Evolutionary conservation across 441 rosid genomes (phyloP), one percentile per base, ranked within the genome.

Genomic region (Eutrema salsugineum): DNA sequence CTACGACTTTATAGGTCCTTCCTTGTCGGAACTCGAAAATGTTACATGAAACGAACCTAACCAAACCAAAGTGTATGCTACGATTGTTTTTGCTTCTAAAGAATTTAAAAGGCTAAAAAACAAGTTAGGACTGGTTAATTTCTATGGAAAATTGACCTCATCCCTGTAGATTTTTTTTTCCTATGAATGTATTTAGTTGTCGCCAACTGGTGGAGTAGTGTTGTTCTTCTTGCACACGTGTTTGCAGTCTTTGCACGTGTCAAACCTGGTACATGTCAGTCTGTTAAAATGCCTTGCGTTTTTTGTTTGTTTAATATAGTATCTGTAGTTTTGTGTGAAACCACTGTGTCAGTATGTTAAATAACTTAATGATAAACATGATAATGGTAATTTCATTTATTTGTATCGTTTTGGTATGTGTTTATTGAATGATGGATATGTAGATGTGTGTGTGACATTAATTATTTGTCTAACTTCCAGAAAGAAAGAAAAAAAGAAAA

Each of bases 201-300:
- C 11, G 22, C 42, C 54, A 67, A 56, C 9, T 66, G 24, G 36
- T 58, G 68, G 63, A 60, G 63, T 44, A 24, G 1, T 17, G 11
- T 17, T 54, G 22, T 22, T 2, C 19, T 32, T n/a, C 11, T 12
- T 66, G 17, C 75, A 69, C 71, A 63, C 71, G 79, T 69, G 75
- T 76, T 57, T 55, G 48, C 79, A 76, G 66, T 56, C 65, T 20
- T 33, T 69, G 71, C 79, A 76, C 79, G 75, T 65, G 79, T 76
- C 79, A 56, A 70, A 54, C 74, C 78, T 68, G 78, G 68, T 68
- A 73, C 78, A 68, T 75, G 70, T 68, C 78, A 68, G 74, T 68
- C 24, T 68, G 36, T 53, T 22, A 8, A 60, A 54, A 46, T 6
- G 35, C 40, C 70, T 24, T 47, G n/a, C 49, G 14, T 61, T 19